These are phyloP conservation scores for Coccinonectria pachysandricola DNA, from an alignment of 2,329 filamentous ascomycete species.

Conservation along the genomic window DNA sequence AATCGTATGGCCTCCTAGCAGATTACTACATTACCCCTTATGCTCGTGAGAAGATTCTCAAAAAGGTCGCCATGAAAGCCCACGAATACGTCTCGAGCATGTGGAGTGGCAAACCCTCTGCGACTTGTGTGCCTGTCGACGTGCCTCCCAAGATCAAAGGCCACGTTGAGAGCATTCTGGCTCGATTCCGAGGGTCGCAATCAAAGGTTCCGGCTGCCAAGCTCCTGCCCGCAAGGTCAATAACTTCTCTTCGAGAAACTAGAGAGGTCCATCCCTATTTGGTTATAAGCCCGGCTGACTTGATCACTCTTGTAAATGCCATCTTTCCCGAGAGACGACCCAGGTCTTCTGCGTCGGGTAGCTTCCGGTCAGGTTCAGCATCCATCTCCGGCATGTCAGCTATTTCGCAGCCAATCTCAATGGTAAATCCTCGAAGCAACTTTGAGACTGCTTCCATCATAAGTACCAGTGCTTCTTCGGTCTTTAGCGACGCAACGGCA, in stretches of 20 bases:
- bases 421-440: conserved; percentile 43
- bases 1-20: conserved; percentile 68
- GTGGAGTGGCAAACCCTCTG: conserved; percentile 56
- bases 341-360: conserved; percentile 50
- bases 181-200: conserved; percentile 47
- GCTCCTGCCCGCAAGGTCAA: conserved; percentile 59
- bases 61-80: conserved; percentile 70
- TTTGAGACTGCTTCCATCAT: conserved; percentile 60
- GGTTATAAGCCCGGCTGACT: conserved; percentile 68
- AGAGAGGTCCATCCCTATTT: conserved; percentile 70
- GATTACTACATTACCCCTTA: conserved; percentile 90
- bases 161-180: conserved; percentile 63
- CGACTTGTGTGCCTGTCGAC: conserved; percentile 34
- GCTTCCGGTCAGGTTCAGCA: conserved; percentile 54
- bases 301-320: conserved; percentile 70
- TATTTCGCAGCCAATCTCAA: conserved; percentile 58
- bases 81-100: conserved; percentile 73
- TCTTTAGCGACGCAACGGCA: conserved; percentile 56
- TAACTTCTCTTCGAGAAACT: conserved; percentile 65
- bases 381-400: conserved; percentile 58
- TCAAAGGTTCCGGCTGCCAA: conserved; percentile 42
- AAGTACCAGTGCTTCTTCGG: conserved; percentile 62
- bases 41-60: conserved; percentile 70
- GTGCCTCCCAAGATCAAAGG: conserved; percentile 52
- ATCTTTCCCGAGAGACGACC: conserved; percentile 69